A percentile compares a stretch with the other conserved stretches of the same genome.
These are phyloP conservation scores for Pleochaeta shiraiana DNA, from an alignment of 2,329 filamentous ascomycete genomes.

Conservation along the genomic window DNA sequence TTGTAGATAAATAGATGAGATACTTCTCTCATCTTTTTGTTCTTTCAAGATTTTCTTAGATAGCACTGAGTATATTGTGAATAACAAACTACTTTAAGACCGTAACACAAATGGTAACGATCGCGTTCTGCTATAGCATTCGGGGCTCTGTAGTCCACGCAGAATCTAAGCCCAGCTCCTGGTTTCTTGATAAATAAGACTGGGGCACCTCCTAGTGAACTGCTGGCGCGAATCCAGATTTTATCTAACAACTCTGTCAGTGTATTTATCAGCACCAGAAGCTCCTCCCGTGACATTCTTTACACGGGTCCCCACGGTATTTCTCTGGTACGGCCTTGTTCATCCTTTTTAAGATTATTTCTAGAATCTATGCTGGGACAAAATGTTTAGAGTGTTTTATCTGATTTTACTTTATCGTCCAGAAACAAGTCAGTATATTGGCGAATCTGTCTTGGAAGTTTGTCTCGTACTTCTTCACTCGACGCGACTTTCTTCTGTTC, in stretches of 20 bases:
- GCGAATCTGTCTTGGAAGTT: background rate
- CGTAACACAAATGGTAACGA: no score
- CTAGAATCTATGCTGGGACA: background rate
- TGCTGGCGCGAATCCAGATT: background rate
- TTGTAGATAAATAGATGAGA: no score
- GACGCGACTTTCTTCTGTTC: background rate
- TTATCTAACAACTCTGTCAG: background rate
- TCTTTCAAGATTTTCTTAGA: no score
- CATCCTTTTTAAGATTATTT: background rate
- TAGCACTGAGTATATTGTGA: no score
- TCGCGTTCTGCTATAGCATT: no score
- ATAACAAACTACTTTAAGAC: no score
- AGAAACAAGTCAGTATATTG: background rate
- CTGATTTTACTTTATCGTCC: background rate
- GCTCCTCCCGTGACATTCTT: background rate
- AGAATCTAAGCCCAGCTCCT: no score
- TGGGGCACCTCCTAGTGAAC: background rate
- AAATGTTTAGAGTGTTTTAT: background rate
- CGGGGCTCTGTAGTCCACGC: no score
- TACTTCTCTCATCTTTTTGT: no score
- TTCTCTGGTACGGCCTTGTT: background rate
- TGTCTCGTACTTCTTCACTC: background rate
- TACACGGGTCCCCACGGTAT: background rate
- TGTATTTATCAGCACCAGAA: background rate
- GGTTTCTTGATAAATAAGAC: no score